These are phyloP conservation scores for Lolium perenne DNA, from an alignment of 176 grass and related monocot species.

Conservation along the genomic window DNA sequence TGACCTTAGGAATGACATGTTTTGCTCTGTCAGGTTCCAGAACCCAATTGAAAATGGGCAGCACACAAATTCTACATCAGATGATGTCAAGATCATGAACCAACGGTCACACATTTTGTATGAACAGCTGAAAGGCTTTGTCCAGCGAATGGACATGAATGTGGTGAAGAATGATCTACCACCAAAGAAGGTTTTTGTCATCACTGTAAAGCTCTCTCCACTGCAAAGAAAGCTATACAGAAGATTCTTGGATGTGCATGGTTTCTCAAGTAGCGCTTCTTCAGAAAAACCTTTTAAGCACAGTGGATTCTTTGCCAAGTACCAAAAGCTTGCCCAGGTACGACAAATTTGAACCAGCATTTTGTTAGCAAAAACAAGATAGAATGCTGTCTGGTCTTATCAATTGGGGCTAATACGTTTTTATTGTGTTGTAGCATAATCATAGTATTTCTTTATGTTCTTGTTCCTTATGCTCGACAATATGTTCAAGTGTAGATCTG, in stretches of 20 bases:
- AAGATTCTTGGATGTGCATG: constrained; percentile 94
- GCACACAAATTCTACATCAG: constrained; percentile 88
- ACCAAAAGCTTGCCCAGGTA: constrained; percentile 91
- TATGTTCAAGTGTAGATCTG: constrained; percentile 69
- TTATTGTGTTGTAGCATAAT: constrained; percentile 19
- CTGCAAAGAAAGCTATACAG: constrained; percentile 88
- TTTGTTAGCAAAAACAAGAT: constrained; percentile 35
- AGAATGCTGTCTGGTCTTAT: neutral
- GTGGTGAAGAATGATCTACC: constrained; percentile 98
- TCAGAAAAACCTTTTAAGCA: constrained; percentile 71
- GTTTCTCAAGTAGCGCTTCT: constrained; percentile 71
- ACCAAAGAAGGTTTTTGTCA: constrained; percentile 96
- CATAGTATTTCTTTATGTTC: constrained; percentile 2
- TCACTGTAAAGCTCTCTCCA: constrained; percentile 92
- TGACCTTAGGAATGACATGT: constrained; percentile 29
- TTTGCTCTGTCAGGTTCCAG: constrained; percentile 74
- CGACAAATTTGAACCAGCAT: constrained; percentile 4
- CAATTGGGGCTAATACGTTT: neutral
- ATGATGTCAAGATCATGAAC: constrained; percentile 98
- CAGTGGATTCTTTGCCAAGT: constrained; percentile 90
- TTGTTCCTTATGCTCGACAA: constrained; percentile 24
- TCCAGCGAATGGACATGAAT: constrained; percentile 96
- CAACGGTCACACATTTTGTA: constrained; percentile 95
- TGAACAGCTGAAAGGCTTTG: constrained; percentile 98
- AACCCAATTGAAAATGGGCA: constrained; percentile 99